Percentiles rank a stretch among this genome's conserved stretches.
Evolutionary conservation across 169 alveolate genomes (phyloP).

Genomic region (Cryptosporidium canis): DNA sequence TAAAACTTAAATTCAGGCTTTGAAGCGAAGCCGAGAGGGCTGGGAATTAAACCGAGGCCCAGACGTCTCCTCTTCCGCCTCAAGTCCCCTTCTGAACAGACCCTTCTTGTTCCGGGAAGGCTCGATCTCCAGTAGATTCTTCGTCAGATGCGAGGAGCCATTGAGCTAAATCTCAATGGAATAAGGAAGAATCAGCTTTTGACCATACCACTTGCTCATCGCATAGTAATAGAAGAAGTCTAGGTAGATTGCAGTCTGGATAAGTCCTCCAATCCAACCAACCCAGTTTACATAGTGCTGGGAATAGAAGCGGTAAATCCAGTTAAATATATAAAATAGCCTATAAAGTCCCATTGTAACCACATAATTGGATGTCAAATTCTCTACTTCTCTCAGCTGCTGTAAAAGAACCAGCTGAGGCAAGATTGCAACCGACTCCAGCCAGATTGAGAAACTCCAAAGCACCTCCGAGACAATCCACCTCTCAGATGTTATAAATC

Average conservation of each 20-base stretch:
- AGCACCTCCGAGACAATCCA: slow-evolving; percentile 83
- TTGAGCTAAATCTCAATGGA: slow-evolving; percentile 24
- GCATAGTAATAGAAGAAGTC: slow-evolving; percentile 95
- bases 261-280: slow-evolving; percentile 92
- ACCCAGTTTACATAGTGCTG: slow-evolving; percentile 86
- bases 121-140: background rate
- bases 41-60: background rate
- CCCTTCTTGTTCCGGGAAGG: background rate
- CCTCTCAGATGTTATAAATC: slow-evolving; percentile 78
- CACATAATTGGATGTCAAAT: slow-evolving; percentile 94
- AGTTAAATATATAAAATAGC: slow-evolving; percentile 91
- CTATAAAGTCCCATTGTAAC: slow-evolving; percentile 93
- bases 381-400: slow-evolving; percentile 93
- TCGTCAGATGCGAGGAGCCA: background rate
- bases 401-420: slow-evolving; percentile 94
- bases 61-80: background rate
- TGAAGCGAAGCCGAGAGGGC: too few relatives aligned
- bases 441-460: slow-evolving; percentile 96
- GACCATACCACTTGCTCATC: slow-evolving; percentile 89
- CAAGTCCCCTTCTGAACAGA: background rate
- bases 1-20: too few relatives aligned
- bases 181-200: slow-evolving; percentile 85
- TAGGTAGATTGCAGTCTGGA: slow-evolving; percentile 92
- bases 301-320: slow-evolving; percentile 90
- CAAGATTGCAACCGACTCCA: slow-evolving; percentile 95